A percentile compares a stretch with the other conserved stretches of the same genome.
Conservation (phyloP, 2,329 filamentous ascomycete species). For the Claviceps cyperi region DNA sequence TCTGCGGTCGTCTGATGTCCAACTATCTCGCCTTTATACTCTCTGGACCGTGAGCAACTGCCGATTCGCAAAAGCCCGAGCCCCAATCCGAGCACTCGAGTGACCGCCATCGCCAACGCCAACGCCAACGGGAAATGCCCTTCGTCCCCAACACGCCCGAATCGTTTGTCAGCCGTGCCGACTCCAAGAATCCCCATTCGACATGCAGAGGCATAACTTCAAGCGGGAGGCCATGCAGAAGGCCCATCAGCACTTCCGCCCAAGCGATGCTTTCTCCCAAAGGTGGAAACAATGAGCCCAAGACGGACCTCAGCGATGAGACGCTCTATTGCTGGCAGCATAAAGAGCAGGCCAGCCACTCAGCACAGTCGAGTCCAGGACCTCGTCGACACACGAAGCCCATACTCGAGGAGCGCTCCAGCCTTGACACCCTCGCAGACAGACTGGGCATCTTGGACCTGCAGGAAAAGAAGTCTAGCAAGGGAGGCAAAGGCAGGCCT, state of each 20-base stretch:
- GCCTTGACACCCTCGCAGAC: slow-evolving; percentile 76
- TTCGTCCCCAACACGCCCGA: slow-evolving; percentile 55
- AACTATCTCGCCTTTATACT: not conserved
- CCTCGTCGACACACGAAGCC: slow-evolving; percentile 30
- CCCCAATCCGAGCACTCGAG: not conserved
- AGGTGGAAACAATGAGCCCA: slow-evolving; percentile 12
- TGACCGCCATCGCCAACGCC: not conserved
- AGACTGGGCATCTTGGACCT: slow-evolving; percentile 62
- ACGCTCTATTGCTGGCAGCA: slow-evolving; percentile 90
- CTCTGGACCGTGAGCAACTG: not conserved
- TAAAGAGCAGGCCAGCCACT: slow-evolving; percentile 60
- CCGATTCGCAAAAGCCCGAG: not conserved
- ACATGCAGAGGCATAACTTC: slow-evolving; percentile 83
- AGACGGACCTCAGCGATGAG: slow-evolving; percentile 38
- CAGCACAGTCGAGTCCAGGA: slow-evolving; percentile 31
- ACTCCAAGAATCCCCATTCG: slow-evolving; percentile 69
- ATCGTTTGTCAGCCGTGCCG: slow-evolving; percentile 59
- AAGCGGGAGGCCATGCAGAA: slow-evolving; percentile 69
- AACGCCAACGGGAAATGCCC: slow-evolving; percentile 17
- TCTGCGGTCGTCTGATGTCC: not conserved
- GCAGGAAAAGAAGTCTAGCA: slow-evolving; percentile 21
- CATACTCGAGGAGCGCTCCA: slow-evolving; percentile 52
- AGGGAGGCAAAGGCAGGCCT: slow-evolving; percentile 9
- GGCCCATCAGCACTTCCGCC: slow-evolving; percentile 36
- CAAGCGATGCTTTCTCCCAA: slow-evolving; percentile 8